Conservation (phyloP, 2,329 filamentous ascomycete genomes). For the Trichophyton rubrum region DNA sequence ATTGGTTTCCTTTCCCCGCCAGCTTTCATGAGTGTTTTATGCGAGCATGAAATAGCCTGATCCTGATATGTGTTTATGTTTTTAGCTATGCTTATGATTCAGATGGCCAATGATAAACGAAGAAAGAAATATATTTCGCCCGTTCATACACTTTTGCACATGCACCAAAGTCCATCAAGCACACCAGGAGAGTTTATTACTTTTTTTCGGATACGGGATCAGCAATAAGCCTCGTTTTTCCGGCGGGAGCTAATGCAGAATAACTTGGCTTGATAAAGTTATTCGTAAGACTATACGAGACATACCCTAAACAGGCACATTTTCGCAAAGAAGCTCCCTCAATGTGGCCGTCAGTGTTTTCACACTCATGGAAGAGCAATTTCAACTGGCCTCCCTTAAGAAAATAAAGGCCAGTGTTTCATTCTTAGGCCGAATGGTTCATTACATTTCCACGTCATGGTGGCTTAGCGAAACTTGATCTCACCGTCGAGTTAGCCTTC, state of each 20-base stretch:
- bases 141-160: neutral
- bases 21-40: neutral
- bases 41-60: neutral
- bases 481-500: neutral
- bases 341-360: no score
- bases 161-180: neutral
- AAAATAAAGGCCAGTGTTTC: neutral
- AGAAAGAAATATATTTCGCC: neutral
- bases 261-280: neutral
- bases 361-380: neutral
- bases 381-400: neutral
- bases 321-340: neutral
- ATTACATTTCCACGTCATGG: neutral
- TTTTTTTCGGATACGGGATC: neutral
- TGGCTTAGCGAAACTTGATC: neutral
- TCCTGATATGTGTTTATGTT: neutral
- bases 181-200: neutral
- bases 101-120: neutral
- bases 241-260: neutral
- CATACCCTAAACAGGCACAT: neutral
- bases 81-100: slow-evolving; percentile 1
- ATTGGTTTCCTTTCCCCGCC: neutral
- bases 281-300: neutral
- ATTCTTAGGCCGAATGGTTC: no score
- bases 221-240: neutral